Conservation (phyloP, 495 filamentous ascomycete genomes). For the Neurospora sp. region DNA sequence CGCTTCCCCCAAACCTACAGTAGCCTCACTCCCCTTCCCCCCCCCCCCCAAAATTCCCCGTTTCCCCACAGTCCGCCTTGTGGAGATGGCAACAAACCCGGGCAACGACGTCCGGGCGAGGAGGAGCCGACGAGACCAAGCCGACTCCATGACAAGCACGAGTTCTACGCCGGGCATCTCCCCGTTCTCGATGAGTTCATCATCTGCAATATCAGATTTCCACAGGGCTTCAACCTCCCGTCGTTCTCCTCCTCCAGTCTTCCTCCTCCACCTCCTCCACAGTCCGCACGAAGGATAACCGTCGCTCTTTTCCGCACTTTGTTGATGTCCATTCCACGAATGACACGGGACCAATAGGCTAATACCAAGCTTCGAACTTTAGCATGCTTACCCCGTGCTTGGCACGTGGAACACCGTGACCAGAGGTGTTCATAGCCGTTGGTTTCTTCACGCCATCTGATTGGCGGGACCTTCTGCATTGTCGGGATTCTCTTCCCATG, state of each 20-base stretch:
- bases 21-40: too few relatives aligned
- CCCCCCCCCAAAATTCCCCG: too few relatives aligned
- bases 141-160: neutral
- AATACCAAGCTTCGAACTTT: neutral
- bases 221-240: neutral
- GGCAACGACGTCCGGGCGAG: neutral
- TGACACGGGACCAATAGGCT: neutral
- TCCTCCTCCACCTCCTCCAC: neutral
- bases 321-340: neutral
- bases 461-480: neutral
- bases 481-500: neutral
- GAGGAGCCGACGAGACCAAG: neutral
- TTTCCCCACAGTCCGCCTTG: neutral
- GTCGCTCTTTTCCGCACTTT: neutral
- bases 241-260: neutral
- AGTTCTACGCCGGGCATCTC: neutral
- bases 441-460: neutral
- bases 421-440: neutral
- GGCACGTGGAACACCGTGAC: neutral
- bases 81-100: neutral
- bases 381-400: neutral
- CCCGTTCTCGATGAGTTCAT: neutral
- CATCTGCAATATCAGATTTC: neutral
- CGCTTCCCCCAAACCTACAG: neutral
- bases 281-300: neutral